Base-by-base conservation (phyloP, 495 filamentous ascomycete species). In the Massariosphaeria phaeospora region DNA sequence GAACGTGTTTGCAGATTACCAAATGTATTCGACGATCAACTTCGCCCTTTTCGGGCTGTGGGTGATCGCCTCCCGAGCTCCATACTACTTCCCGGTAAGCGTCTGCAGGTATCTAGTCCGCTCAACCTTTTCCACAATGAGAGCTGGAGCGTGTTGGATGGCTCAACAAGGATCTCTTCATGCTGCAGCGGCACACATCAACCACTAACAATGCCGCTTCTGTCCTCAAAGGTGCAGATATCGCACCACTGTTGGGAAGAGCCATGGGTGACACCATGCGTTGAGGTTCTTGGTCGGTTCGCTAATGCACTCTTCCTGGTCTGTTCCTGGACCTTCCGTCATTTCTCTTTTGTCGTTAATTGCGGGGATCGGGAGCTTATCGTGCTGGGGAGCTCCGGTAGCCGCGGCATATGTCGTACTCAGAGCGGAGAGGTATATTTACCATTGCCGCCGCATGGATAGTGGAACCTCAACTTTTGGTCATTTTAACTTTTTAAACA, bases 301-400 rank as follows among this genome's bases (percentile, higher is more conserved):
- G 59, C 46, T 52, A 57, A 62, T 57, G 59, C 59, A 57, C 27
- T 35, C 41, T 57, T 54, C 52, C 52, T 45, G 48, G 47, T 27
- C 24, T 48, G 46, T 56, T 35, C 46, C 40, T 47, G 17, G 50
- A 9, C 15, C 42, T 47, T 27, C 41, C 58, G 58, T 57, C 58
- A 62, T 51, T 38, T 48, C n/a, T 53, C 11, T 36, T 40, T 26
- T 10, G 31, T 27, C 13, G 45, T 35, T 17, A 39, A 57, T 24
- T 47, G 58, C 52, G 58, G 58, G 58, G 58, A 62, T 44, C 43
- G 5, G 40, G 38, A 58, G 27, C 20, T 44, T 30, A 11, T 10
- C n/a, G n/a, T n/a, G n/a, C n/a, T n/a, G n/a, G n/a, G n/a, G n/a
- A n/a, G n/a, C n/a, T n/a, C n/a, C n/a, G n/a, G n/a, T n/a, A n/a